Percentiles rank a stretch among this genome's conserved stretches.
Evolutionary conservation across 176 grass and related monocot genomes (phyloP).

Genomic region (Saccharum spontaneum): DNA sequence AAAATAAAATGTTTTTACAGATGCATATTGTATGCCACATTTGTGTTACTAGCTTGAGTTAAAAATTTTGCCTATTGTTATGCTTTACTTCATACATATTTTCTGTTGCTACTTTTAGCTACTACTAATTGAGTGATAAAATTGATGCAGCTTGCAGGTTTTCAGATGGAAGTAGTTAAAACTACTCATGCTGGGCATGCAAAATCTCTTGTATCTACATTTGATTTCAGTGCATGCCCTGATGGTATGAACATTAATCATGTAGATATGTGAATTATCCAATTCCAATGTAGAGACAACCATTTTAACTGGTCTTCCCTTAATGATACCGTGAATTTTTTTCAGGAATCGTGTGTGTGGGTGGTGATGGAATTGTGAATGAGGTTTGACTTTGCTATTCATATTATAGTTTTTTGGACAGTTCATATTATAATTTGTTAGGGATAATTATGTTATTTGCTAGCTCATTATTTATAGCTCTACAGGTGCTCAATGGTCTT

Average conservation of each 20-base stretch:
- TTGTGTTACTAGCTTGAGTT: slow-evolving; percentile 6
- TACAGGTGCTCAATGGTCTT: slow-evolving; percentile 95
- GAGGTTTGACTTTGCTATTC: slow-evolving; percentile 61
- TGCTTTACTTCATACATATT: background rate
- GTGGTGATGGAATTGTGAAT: slow-evolving; percentile 98
- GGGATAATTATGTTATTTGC: slow-evolving; percentile 17
- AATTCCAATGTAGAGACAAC: slow-evolving; percentile 3
- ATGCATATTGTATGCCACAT: background rate
- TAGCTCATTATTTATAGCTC: slow-evolving; percentile 31
- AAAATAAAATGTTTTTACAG: slow-evolving; percentile 4
- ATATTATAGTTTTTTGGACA: background rate
- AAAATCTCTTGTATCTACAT: slow-evolving; percentile 72
- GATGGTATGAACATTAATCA: slow-evolving; percentile 61
- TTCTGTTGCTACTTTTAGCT: background rate
- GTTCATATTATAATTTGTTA: slow-evolving; percentile 20
- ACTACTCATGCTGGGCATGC: slow-evolving; percentile 91
- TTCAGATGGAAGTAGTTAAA: slow-evolving; percentile 96
- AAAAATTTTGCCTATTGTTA: background rate
- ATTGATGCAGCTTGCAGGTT: slow-evolving; percentile 85
- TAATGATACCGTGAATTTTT: slow-evolving; percentile 20
- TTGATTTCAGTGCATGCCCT: slow-evolving; percentile 84
- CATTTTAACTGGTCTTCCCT: slow-evolving; percentile 18
- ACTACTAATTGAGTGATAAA: slow-evolving; percentile 18
- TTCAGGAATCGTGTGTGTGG: slow-evolving; percentile 90
- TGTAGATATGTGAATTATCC: slow-evolving; percentile 31